These are phyloP conservation scores for Euclidium syriacum DNA, from an alignment of 345 rosid species.

Conservation along the genomic window DNA sequence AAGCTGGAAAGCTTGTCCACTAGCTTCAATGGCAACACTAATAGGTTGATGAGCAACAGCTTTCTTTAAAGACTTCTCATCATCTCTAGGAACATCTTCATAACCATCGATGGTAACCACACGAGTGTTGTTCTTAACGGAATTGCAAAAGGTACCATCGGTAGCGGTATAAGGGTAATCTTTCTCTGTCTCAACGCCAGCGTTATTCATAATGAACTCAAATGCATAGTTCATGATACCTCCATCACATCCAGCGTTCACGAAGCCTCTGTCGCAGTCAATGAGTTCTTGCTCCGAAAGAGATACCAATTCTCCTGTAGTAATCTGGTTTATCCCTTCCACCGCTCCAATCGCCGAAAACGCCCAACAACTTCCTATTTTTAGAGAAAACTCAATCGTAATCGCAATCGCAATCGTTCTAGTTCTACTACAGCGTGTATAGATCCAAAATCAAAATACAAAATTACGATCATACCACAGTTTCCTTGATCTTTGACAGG, in stretches of 20 bases:
- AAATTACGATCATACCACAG: constrained; percentile 32
- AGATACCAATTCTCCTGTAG: constrained; percentile 43
- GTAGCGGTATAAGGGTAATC: constrained; percentile 49
- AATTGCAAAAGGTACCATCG: constrained; percentile 38
- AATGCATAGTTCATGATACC: constrained; percentile 64
- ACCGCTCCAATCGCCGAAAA: constrained; percentile 60
- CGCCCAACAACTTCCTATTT: constrained; percentile 66
- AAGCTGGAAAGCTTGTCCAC: constrained; percentile 60
- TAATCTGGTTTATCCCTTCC: constrained; percentile 62
- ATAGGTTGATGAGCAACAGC: constrained; percentile 66
- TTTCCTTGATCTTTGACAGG: constrained; percentile 45
- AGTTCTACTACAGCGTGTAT: constrained; percentile 17
- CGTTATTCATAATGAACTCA: constrained; percentile 47
- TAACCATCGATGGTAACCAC: constrained; percentile 54
- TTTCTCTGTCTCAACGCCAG: constrained; percentile 46
- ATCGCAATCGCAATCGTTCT: not conserved
- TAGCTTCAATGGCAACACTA: constrained; percentile 65
- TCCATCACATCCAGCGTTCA: constrained; percentile 60
- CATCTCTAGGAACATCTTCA: constrained; percentile 52
- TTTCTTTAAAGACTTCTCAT: constrained; percentile 59
- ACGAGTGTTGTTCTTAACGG: constrained; percentile 42
- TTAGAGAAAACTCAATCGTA: not conserved
- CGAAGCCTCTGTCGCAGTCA: constrained; percentile 46
- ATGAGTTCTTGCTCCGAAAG: constrained; percentile 68
- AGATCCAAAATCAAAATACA: constrained; percentile 1